A percentile compares a stretch with the other conserved stretches of the same genome.
phyloP scores from a whole-genome alignment of 1,139 yeast species.

The Lodderomyces metapsilosis region DNA sequence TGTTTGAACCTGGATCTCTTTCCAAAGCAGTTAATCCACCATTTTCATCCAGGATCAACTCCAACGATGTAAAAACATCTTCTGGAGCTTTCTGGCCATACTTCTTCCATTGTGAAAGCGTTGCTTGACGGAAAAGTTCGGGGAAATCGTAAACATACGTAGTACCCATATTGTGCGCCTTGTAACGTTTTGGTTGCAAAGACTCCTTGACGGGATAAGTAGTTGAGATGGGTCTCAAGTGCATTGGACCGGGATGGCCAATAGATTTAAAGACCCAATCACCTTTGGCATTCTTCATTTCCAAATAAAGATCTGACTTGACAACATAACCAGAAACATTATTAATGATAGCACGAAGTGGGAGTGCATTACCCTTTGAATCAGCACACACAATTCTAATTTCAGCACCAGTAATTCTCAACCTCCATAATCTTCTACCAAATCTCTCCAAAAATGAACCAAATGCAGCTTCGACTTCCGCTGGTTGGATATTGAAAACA shows the following conservation, averaged over 20 bases:
- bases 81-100: conserved; percentile 66
- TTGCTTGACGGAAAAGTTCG: conserved; percentile 93
- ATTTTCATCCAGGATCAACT: conserved; percentile 83
- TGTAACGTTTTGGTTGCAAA: conserved; percentile 96
- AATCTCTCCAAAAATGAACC: conserved; percentile 97
- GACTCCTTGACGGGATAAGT: conserved; percentile 98
- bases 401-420: conserved; percentile 96
- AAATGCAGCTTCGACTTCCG: conserved; percentile 95
- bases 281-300: conserved; percentile 85
- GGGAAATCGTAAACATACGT: conserved; percentile 99
- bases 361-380: conserved; percentile 84
- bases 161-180: conserved; percentile 97
- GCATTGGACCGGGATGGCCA: conserved; percentile 96
- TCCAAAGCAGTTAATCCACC: conserved; percentile 82
- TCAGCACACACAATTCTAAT: conserved; percentile 94
- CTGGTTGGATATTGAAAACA: conserved; percentile 88
- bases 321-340: conserved; percentile 97
- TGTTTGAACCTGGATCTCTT: conserved; percentile 95
- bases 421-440: conserved; percentile 94
- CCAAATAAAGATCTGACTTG: conserved; percentile 90
- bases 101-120: conserved; percentile 80
- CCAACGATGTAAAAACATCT: conserved; percentile 74
- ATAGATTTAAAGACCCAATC: conserved; percentile 97
- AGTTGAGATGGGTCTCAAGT: conserved; percentile 89
- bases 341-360: conserved; percentile 92